Base-by-base conservation (phyloP, 371 early-diverging fungal genomes). In the Zychaea mexicana region DNA sequence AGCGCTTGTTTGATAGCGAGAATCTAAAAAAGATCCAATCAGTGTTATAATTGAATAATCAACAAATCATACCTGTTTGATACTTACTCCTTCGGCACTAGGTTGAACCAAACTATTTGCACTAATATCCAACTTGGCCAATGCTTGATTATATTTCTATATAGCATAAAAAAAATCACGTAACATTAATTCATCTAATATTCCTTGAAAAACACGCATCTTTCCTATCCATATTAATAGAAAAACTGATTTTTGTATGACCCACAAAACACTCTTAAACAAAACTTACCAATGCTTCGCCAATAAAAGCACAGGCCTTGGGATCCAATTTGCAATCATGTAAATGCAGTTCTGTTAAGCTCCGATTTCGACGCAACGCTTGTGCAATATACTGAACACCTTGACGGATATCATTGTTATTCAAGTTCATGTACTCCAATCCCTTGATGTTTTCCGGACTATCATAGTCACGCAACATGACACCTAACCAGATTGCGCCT, bases 321-420 rank as follows among this genome's bases (percentile, higher is more conserved):
- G 82, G 60, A 62, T 89, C 88, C 27, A 91, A 72, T 52, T 79
- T 85, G 67, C 87, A 87, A 49, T 87, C 81, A 10, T 76, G 62
- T 60, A 89, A 56, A 5, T 73, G 69, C 24, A 91, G 68, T 22
- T 73, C 68, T 19, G 64, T 69, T 17, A 91, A 66, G 10, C 79
- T 81, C 59, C 69, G 66, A 58, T 90, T 90, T n/a, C 85, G 61
- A 33, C 79, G 78, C 24, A 91, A 71, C 7, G 85, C 88, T 39
- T 85, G 83, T 28, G 89, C 85, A 33, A 90, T 76, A 45, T 83
- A 83, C 45, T 87, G 84, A n/a, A 88, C 78, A 1, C 89, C 88
- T 58, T 76, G 79, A 15, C 81, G 77, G 22, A 90, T 67, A 32
- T 87, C 85, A 57, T 89, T 89, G 22, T 68, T 72, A 24, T 82